These are phyloP conservation scores for Malus fusca DNA, from an alignment of 306 rosid species.

Conservation along the genomic window DNA sequence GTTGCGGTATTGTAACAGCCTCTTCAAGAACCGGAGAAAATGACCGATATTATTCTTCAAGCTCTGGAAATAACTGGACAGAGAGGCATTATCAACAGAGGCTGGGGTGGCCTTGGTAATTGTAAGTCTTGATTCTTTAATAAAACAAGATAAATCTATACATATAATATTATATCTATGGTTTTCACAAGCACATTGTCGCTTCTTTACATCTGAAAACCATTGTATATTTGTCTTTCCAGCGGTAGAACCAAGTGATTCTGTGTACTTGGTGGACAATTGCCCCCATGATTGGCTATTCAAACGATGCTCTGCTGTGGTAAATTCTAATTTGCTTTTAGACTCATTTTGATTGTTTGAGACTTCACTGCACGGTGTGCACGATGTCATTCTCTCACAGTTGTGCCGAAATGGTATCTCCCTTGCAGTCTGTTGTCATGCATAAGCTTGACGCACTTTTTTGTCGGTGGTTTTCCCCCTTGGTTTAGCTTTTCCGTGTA, in stretches of 20 bases:
- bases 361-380: neutral
- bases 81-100: slow-evolving; percentile 88
- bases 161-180: neutral
- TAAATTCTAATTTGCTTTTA: slow-evolving; percentile 19
- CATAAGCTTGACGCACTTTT: neutral
- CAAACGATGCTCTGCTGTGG: slow-evolving; percentile 79
- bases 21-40: slow-evolving; percentile 60
- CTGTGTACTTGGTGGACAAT: slow-evolving; percentile 69
- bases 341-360: neutral
- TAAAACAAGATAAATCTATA: too few relatives aligned
- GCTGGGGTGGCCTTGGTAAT: slow-evolving; percentile 95
- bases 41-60: slow-evolving; percentile 64
- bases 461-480: neutral
- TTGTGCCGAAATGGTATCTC: neutral
- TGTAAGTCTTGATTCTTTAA: slow-evolving; percentile 43
- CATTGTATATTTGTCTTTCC: slow-evolving; percentile 17
- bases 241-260: slow-evolving; percentile 57
- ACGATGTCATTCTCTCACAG: neutral
- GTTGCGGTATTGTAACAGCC: slow-evolving; percentile 46
- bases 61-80: slow-evolving; percentile 74
- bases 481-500: neutral
- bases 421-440: neutral
- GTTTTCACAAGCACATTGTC: neutral
- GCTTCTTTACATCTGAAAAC: neutral
- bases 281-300: slow-evolving; percentile 99